Percentiles rank a stretch among this genome's conserved stretches.
Evolutionary conservation across 306 rosid genomes (phyloP).

Genomic region (Myrica gale): DNA sequence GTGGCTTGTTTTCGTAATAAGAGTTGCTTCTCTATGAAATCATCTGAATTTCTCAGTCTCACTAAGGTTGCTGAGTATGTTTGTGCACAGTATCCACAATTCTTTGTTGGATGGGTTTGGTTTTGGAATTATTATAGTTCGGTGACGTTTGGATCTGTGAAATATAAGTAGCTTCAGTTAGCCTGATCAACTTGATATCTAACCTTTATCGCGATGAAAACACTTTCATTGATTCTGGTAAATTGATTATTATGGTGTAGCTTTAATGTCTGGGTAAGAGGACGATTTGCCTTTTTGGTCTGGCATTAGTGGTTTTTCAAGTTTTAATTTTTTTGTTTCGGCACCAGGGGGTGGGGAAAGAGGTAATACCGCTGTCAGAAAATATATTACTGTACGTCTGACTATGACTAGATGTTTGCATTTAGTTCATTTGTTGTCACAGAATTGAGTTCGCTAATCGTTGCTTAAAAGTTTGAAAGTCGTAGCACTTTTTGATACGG

Average conservation of each 20-base stretch:
- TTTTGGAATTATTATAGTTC: not conserved
- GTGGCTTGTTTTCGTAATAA: conserved; percentile 14
- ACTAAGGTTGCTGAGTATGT: not conserved
- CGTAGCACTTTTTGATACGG: not conserved
- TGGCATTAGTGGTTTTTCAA: no score
- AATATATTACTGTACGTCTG: not conserved
- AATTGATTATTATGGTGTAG: not conserved
- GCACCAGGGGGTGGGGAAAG: not conserved
- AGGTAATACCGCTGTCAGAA: not conserved
- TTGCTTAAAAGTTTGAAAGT: not conserved
- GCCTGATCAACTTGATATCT: not conserved
- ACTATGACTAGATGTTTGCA: not conserved
- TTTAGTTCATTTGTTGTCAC: not conserved
- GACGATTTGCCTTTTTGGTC: no score
- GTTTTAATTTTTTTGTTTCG: not conserved
- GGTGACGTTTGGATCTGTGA: not conserved
- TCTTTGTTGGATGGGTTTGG: conserved; percentile 17
- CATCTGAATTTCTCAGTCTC: not conserved
- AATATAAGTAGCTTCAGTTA: not conserved
- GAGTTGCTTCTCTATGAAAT: not conserved
- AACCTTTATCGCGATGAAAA: not conserved
- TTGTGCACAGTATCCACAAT: not conserved
- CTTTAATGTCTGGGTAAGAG: not conserved
- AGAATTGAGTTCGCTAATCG: not conserved
- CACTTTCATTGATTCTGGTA: not conserved